Base-by-base conservation (phyloP, 2,329 filamentous ascomycete genomes). In the Juglanconis juglandina region DNA sequence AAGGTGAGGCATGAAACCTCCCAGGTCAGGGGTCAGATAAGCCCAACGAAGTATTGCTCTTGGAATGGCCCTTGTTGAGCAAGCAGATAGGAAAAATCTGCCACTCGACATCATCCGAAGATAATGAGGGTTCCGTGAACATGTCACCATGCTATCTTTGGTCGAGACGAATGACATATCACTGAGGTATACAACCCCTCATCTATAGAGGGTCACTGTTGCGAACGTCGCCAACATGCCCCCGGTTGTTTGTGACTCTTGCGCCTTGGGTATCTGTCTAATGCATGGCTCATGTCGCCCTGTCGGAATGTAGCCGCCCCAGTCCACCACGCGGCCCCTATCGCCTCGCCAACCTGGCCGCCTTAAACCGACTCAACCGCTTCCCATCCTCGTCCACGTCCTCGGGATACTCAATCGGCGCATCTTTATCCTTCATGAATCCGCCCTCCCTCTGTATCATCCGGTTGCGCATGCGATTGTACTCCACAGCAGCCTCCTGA, bases 381-480 rank as follows among this genome's bases (percentile, higher is more conserved):
- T 82, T 84, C 53, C 80, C 80, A 1, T 82, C 84, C 49, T 86
- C 85, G 53, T 88, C 83, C 33, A 83, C 80, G 67, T 92, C 86
- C 57, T 87, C 87, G 49, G 92, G 78, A 1, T 89, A 84, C 56
- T 89, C 82, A 51, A 87, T 84, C 17, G 84, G 83, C 56, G 84
- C 80, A 62, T 91, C 87, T 61, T 90, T 85, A 66, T 92, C 85
- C 60, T 85, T 83, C 67, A 89, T 76, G 72, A 96, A 96, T 3
- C 92, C 92, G 55, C 92, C 92, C 67, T 95, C 86, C 67, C 87
- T 84, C 66, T 92, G 86, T 57, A 97, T 92, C 74, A 96, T 87
- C 68, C 84, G 85, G 71, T 93, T 96, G 24, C 94, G 88, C 72
- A 91, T 81, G 49, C 85, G 87, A 72, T 96, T 89, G 73, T 96